Evolutionary conservation across 805 yeast species (phyloP).

Genomic region (Metschnikowia proteae): DNA sequence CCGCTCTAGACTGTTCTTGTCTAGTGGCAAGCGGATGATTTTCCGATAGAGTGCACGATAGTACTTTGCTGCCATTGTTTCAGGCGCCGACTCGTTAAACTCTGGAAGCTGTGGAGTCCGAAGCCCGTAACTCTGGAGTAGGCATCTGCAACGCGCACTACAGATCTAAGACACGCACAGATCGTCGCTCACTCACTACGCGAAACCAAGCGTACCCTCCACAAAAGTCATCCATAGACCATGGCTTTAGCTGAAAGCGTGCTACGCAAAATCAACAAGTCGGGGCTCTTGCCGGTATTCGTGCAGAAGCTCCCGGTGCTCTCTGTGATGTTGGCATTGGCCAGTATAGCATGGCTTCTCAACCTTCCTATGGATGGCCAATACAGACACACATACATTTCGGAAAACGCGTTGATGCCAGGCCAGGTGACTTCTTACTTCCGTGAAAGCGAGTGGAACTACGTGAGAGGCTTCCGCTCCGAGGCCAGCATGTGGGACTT

Average conservation of each 20-base stretch:
- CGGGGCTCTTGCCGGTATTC: conserved; percentile 36
- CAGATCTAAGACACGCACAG: not conserved
- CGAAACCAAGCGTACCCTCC: not conserved
- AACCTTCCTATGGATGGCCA: conserved; percentile 78
- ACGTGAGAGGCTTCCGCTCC: conserved; percentile 77
- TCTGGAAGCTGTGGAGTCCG: not conserved
- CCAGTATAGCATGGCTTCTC: conserved; percentile 43
- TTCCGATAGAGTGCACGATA: conserved; percentile 25
- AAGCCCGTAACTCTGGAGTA: not conserved
- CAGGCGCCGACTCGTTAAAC: too few species aligned
- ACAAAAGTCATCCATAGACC: conserved; percentile 4
- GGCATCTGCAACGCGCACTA: not conserved
- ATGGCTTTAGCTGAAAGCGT: conserved; percentile 46
- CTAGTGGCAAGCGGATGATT: conserved; percentile 31
- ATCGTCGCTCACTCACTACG: not conserved
- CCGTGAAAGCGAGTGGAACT: conserved; percentile 92
- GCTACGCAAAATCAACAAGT: conserved; percentile 36
- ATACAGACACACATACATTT: conserved; percentile 76
- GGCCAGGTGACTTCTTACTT: conserved; percentile 91
- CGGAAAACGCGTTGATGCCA: conserved; percentile 96
- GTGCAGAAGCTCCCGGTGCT: conserved; percentile 32
- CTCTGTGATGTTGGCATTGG: conserved; percentile 33
- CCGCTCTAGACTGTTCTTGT: conserved; percentile 10
- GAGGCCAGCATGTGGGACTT: conserved; percentile 44
- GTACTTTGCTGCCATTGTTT: not conserved